These are phyloP conservation scores for Tardiomyces digboiensis DNA, from an alignment of 1,139 yeast genomes.

Conservation along the genomic window DNA sequence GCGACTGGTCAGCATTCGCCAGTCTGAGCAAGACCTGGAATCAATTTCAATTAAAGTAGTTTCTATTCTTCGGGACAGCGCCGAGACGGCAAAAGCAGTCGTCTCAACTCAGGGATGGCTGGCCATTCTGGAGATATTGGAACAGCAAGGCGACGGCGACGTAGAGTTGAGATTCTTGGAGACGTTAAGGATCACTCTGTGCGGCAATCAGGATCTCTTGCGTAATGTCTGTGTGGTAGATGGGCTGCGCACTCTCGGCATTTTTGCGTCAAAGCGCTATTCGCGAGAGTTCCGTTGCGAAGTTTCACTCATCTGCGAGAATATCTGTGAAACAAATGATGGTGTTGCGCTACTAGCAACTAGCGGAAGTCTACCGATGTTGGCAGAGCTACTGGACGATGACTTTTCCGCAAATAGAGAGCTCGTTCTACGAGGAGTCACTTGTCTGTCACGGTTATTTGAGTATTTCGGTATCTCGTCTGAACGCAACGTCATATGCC, in stretches of 20 bases:
- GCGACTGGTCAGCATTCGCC: not conserved
- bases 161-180: conserved; percentile 29
- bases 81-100: conserved; percentile 19
- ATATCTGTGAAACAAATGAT: conserved; percentile 31
- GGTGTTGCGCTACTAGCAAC: conserved; percentile 44
- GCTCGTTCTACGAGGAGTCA: conserved; percentile 39
- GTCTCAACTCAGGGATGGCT: conserved; percentile 42
- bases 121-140: conserved; percentile 40
- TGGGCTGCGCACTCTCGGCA: conserved; percentile 44
- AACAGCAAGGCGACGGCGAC: conserved; percentile 20
- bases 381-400: conserved; percentile 45
- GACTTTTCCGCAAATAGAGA: conserved; percentile 39
- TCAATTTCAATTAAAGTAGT: conserved; percentile 4
- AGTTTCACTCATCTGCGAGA: conserved; percentile 31
- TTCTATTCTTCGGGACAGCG: conserved; percentile 31
- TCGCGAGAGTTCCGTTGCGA: conserved; percentile 33
- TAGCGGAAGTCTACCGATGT: conserved; percentile 46
- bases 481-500: conserved; percentile 41
- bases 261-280: conserved; percentile 33
- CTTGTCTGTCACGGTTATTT: conserved; percentile 35
- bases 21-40: conserved; percentile 3
- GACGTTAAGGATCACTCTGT: conserved; percentile 34
- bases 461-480: conserved; percentile 34
- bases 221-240: conserved; percentile 49
- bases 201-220: conserved; percentile 29